Conservation (phyloP, 1,139 yeast species). For the Yamadazyma aaseri region DNA sequence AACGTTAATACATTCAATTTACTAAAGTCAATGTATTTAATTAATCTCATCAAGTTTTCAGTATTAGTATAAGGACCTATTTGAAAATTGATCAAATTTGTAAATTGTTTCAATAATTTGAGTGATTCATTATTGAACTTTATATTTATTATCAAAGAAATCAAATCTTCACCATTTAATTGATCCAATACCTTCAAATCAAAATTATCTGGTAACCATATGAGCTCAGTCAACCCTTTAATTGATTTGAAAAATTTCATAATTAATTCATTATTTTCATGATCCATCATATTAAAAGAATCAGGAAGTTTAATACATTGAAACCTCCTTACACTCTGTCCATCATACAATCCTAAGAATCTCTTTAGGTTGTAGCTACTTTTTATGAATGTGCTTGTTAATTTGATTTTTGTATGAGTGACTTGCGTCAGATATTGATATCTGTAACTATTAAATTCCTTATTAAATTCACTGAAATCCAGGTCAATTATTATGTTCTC, state of each 20-base stretch:
- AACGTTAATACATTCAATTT: slow-evolving; percentile 18
- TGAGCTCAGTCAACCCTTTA: slow-evolving; percentile 33
- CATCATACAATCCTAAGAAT: slow-evolving; percentile 21
- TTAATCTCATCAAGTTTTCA: slow-evolving; percentile 18
- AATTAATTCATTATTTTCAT: slow-evolving; percentile 48
- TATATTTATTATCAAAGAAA: slow-evolving; percentile 25
- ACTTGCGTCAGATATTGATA: slow-evolving; percentile 8
- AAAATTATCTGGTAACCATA: slow-evolving; percentile 37
- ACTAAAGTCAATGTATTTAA: slow-evolving; percentile 11
- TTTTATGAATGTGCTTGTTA: slow-evolving; percentile 28
- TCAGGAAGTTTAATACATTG: slow-evolving; percentile 34
- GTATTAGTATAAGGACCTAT: slow-evolving; percentile 29
- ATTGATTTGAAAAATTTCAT: slow-evolving; percentile 51
- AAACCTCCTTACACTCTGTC: slow-evolving; percentile 14
- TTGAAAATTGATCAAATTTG: slow-evolving; percentile 25
- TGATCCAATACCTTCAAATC: slow-evolving; percentile 24
- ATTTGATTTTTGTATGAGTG: slow-evolving; percentile 7
- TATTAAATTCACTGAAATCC: slow-evolving; percentile 33
- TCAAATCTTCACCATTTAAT: slow-evolving; percentile 22
- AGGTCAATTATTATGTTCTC: slow-evolving; percentile 40
- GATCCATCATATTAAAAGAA: slow-evolving; percentile 32
- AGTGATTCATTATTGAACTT: slow-evolving; percentile 19
- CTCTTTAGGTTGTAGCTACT: slow-evolving; percentile 34
- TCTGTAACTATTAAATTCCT: slow-evolving; percentile 22
- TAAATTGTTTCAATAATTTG: slow-evolving; percentile 17